Evolutionary conservation across 1,284 basidiomycete genomes (phyloP).

Genomic region (Blastosporella zonata): DNA sequence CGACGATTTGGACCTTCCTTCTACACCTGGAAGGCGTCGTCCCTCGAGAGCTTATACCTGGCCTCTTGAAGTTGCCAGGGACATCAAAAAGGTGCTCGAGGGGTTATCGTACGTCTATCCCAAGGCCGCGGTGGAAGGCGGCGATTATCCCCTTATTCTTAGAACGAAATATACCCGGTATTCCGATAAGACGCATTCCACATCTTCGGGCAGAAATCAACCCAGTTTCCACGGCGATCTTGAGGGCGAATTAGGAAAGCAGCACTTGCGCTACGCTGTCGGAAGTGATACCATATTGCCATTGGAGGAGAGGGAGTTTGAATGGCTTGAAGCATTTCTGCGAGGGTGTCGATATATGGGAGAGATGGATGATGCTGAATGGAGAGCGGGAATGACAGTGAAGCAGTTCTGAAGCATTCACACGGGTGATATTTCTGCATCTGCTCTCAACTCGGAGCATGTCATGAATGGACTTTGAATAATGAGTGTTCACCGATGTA

Average conservation of each 20-base stretch:
- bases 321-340: constrained; percentile 26
- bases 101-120: constrained; percentile 14
- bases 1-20: neutral
- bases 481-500: no score
- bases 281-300: constrained; percentile 11
- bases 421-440: neutral
- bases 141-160: neutral
- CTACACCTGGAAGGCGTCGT: neutral
- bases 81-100: constrained; percentile 11
- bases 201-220: constrained; percentile 2
- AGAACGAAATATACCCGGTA: constrained; percentile 11
- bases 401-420: constrained; percentile 13
- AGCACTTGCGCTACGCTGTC: neutral
- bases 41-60: neutral
- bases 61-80: constrained; percentile 1
- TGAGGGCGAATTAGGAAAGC: neutral
- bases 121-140: neutral
- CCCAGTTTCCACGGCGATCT: constrained; percentile 5
- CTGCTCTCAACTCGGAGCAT: no score
- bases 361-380: constrained; percentile 18
- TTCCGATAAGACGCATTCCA: constrained; percentile 3
- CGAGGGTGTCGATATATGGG: constrained; percentile 20
- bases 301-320: constrained; percentile 20
- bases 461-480: no score
- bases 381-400: constrained; percentile 20